A percentile compares a stretch with the other conserved stretches of the same genome.
Evolutionary conservation across 805 yeast genomes (phyloP).

Genomic region (Debaryomyces maramus): DNA sequence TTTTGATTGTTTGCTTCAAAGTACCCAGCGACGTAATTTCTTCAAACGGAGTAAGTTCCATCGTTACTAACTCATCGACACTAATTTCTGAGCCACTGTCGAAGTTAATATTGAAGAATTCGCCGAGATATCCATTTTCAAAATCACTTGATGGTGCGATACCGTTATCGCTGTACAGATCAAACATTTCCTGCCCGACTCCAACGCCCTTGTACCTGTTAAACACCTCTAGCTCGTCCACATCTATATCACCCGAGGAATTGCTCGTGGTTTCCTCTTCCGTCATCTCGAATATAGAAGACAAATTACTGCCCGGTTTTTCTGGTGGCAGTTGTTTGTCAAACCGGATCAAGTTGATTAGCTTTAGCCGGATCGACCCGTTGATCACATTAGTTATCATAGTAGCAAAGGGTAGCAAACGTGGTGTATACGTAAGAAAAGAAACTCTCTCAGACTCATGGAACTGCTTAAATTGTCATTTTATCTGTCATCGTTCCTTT

Average conservation of each 20-base stretch:
- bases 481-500: too few relatives aligned
- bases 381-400: background rate
- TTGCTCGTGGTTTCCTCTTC: background rate
- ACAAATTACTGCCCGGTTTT: background rate
- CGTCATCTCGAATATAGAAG: background rate
- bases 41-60: conserved; percentile 5
- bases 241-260: background rate
- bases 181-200: too few relatives aligned
- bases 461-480: too few relatives aligned
- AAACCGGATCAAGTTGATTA: background rate
- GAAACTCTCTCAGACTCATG: too few relatives aligned
- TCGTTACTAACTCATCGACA: background rate
- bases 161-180: too few relatives aligned
- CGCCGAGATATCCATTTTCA: too few relatives aligned
- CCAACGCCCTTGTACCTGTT: conserved; percentile 1
- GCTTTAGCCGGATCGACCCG: background rate
- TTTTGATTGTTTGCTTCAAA: background rate
- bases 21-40: background rate
- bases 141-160: too few relatives aligned
- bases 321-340: background rate
- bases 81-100: background rate
- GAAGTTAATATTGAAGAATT: background rate
- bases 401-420: background rate
- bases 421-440: too few relatives aligned
- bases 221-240: conserved; percentile 5